phyloP scores from a whole-genome alignment of 495 filamentous ascomycete genomes.

The Bathelium albidoporum region DNA sequence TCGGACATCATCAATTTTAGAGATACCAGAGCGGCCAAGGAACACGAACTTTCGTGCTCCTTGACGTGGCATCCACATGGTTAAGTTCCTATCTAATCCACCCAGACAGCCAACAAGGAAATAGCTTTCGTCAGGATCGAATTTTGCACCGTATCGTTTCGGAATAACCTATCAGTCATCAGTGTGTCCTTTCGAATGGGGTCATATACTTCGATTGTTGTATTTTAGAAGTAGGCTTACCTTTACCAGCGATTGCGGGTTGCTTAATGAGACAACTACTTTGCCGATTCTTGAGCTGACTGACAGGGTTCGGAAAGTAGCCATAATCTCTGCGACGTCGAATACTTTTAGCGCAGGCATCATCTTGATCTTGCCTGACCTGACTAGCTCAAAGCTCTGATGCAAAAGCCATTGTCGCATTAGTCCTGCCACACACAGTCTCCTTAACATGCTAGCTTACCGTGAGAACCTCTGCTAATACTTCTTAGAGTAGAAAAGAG shows the following conservation, averaged over 20 bases:
- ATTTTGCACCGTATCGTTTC: background rate
- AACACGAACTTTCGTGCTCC: too few relatives aligned
- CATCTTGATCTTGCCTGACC: background rate
- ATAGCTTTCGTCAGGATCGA: slow-evolving; percentile 27
- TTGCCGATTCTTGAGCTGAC: background rate
- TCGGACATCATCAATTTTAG: too few relatives aligned
- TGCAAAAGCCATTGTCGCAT: too few relatives aligned
- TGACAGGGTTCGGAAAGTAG: background rate
- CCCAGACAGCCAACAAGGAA: slow-evolving; percentile 38
- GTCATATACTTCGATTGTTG: too few relatives aligned
- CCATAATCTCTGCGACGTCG: background rate
- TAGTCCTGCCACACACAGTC: too few relatives aligned
- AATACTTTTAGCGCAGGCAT: background rate
- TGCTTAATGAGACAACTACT: slow-evolving; percentile 17
- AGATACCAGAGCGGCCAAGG: too few relatives aligned
- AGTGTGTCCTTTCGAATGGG: too few relatives aligned
- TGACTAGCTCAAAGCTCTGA: background rate
- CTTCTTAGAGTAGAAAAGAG: slow-evolving; percentile 17
- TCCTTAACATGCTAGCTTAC: too few relatives aligned
- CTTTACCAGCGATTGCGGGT: slow-evolving; percentile 3
- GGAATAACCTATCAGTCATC: background rate
- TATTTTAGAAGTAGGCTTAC: background rate
- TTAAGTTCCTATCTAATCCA: too few relatives aligned
- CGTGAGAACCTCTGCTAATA: background rate
- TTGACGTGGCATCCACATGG: too few relatives aligned